Conservation (phyloP, 208 protist genomes). For the Wallacemonas sp. region DNA sequence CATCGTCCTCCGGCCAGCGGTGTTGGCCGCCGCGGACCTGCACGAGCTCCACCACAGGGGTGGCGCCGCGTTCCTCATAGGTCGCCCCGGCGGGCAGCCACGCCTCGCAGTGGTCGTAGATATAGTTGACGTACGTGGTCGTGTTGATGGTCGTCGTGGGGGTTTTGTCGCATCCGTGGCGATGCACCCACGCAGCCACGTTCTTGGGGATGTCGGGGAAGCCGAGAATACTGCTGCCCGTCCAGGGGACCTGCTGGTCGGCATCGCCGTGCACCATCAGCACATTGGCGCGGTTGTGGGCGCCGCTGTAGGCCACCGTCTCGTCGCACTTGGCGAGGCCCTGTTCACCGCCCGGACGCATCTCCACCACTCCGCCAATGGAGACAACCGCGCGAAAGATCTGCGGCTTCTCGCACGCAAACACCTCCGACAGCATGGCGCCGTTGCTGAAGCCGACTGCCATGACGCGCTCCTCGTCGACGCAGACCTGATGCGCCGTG, state of each 20-base stretch:
- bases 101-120: slow-evolving; percentile 44
- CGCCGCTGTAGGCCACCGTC: slow-evolving; percentile 19
- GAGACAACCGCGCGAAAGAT: slow-evolving; percentile 52
- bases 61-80: not conserved
- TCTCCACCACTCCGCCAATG: slow-evolving; percentile 60
- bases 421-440: slow-evolving; percentile 72
- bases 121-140: slow-evolving; percentile 39
- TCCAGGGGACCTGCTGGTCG: slow-evolving; percentile 68
- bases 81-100: not conserved
- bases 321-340: slow-evolving; percentile 46
- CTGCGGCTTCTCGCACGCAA: slow-evolving; percentile 48
- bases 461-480: slow-evolving; percentile 50
- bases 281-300: slow-evolving; percentile 35
- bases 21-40: slow-evolving; percentile 41
- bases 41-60: slow-evolving; percentile 53
- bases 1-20: slow-evolving; percentile 45
- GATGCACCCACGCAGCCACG: slow-evolving; percentile 40
- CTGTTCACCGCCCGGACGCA: slow-evolving; percentile 56
- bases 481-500: slow-evolving; percentile 22
- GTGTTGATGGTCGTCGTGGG: slow-evolving; percentile 45
- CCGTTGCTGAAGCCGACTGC: slow-evolving; percentile 85
- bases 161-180: slow-evolving; percentile 36
- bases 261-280: slow-evolving; percentile 74
- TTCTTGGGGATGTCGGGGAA: slow-evolving; percentile 54
- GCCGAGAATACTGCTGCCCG: slow-evolving; percentile 46